Evolutionary conservation across 2,329 filamentous ascomycete genomes (phyloP).

Genomic region (Rhynchosporium agropyri): DNA sequence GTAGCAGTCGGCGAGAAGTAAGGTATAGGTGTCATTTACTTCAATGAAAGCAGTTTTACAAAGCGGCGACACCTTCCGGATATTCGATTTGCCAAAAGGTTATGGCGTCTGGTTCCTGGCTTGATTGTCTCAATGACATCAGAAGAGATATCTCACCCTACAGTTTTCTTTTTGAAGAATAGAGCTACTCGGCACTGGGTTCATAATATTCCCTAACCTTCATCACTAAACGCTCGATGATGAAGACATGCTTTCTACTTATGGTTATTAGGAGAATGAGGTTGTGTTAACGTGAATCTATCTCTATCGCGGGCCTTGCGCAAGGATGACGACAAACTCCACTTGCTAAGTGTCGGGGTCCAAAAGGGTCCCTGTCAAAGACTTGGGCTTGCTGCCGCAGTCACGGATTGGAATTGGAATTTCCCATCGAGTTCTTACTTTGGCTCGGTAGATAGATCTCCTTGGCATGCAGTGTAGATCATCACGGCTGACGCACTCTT

Average conservation of each 20-base stretch:
- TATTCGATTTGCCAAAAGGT: background rate
- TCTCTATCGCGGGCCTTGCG: conserved; percentile 3
- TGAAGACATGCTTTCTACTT: background rate
- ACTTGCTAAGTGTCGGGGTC: background rate
- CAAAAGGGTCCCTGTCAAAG: conserved; percentile 2
- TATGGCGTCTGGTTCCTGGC: background rate
- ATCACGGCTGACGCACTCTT: background rate
- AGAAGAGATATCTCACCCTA: background rate
- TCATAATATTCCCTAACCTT: background rate
- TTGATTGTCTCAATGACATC: conserved; percentile 8
- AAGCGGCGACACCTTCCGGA: background rate
- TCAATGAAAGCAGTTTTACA: background rate
- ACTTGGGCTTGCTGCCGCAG: background rate
- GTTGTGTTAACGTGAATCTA: background rate
- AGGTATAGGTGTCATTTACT: too few relatives aligned
- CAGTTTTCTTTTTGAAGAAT: background rate
- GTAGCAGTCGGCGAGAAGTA: too few relatives aligned
- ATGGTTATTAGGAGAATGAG: background rate
- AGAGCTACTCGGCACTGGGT: background rate
- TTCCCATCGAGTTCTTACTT: background rate
- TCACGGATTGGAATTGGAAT: background rate
- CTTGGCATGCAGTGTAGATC: conserved; percentile 6
- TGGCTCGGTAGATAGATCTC: background rate
- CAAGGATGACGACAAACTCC: conserved; percentile 6
- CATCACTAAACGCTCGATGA: background rate